Percentiles rank a stretch among this genome's conserved stretches.
Conservation (phyloP, 2,329 filamentous ascomycete genomes). For the Teratosphaeriaceae sp. region DNA sequence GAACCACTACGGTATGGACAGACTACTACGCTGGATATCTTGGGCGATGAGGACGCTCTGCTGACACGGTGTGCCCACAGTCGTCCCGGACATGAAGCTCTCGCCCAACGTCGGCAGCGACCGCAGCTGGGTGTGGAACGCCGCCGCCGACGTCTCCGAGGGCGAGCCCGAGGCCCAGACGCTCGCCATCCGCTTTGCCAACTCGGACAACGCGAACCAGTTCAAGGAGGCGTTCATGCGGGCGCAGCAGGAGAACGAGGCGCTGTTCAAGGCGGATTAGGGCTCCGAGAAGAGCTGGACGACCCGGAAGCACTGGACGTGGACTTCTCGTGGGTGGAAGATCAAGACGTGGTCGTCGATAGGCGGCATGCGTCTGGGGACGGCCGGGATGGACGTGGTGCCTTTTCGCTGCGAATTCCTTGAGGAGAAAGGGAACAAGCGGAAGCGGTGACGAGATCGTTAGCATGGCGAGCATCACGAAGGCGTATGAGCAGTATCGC, state of each 20-base stretch:
- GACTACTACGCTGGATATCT: not conserved
- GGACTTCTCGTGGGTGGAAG: not conserved
- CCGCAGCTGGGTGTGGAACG: constrained; percentile 99
- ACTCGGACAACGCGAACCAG: constrained; percentile 92
- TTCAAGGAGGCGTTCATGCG: constrained; percentile 98
- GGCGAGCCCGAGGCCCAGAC: constrained; percentile 95
- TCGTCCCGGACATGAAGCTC: constrained; percentile 98
- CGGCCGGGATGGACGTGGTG: too few relatives aligned
- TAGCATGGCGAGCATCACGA: not conserved
- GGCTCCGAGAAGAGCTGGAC: not conserved
- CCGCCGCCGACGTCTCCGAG: constrained; percentile 94
- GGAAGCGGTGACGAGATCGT: not conserved
- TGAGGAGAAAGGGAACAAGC: not conserved
- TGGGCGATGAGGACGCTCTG: not conserved
- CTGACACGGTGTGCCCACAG: constrained; percentile 42
- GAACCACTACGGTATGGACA: constrained; percentile 84
- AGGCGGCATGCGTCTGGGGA: too few relatives aligned
- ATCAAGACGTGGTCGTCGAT: too few relatives aligned
- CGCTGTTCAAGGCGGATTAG: constrained; percentile 52
- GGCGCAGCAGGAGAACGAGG: constrained; percentile 94
- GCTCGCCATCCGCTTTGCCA: constrained; percentile 94
- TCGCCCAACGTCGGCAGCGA: constrained; percentile 97
- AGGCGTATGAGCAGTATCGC: not conserved
- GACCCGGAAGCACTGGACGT: not conserved
- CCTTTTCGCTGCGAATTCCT: too few relatives aligned